Conservation (phyloP, 164 flowering plant species). For the Aristolochia contorta region DNA sequence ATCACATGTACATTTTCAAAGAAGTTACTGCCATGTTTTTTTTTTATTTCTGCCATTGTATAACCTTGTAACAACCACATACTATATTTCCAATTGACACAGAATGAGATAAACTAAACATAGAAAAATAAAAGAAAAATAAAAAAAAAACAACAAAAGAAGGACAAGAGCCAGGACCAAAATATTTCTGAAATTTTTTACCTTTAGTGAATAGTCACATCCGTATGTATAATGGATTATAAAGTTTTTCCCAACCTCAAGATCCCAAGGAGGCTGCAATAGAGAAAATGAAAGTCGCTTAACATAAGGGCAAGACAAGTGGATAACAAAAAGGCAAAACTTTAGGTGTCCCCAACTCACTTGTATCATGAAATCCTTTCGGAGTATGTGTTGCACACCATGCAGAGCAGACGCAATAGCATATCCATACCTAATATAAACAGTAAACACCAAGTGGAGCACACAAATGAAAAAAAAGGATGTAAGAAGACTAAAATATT, state of each 20-base stretch:
- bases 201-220: slow-evolving; percentile 82
- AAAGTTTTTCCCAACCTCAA: slow-evolving; percentile 39
- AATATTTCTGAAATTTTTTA: slow-evolving; percentile 9
- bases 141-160: too few species aligned
- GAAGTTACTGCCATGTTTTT: too few species aligned
- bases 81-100: too few species aligned
- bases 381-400: slow-evolving; percentile 79
- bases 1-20: too few species aligned
- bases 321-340: not conserved
- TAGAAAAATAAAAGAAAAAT: too few species aligned
- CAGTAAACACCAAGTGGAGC: slow-evolving; percentile 7
- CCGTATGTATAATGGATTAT: slow-evolving; percentile 93
- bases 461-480: not conserved
- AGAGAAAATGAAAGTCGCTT: not conserved
- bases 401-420: slow-evolving; percentile 92
- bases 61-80: too few species aligned
- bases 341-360: slow-evolving; percentile 22
- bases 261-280: slow-evolving; percentile 94
- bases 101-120: too few species aligned
- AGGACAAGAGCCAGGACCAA: too few species aligned
- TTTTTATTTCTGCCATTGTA: too few species aligned
- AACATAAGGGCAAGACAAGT: too few species aligned
- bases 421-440: slow-evolving; percentile 45
- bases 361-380: slow-evolving; percentile 95
- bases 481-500: not conserved